Percentiles rank a stretch among this genome's conserved stretches.
Evolutionary conservation across 2,329 filamentous ascomycete species (phyloP).

Genomic region (Peltaster fructicola): DNA sequence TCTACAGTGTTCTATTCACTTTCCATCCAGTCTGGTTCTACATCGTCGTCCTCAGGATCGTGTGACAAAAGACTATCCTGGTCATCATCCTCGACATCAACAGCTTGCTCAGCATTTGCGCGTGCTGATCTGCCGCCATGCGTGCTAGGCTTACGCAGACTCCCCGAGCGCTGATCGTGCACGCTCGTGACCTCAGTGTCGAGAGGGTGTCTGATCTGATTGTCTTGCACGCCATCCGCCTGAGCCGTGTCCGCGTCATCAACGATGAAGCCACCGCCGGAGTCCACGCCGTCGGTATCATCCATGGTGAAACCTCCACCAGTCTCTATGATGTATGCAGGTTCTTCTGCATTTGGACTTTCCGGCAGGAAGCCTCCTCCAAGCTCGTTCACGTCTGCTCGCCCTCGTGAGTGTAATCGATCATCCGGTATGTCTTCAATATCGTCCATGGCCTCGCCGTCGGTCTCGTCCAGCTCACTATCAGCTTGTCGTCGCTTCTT

Average conservation of each 20-base stretch:
- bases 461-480: too few species aligned
- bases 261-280: conserved; percentile 2
- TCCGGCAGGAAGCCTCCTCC: conserved; percentile 6
- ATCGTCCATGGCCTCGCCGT: conserved; percentile 1
- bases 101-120: conserved; percentile 2
- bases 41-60: conserved; percentile 48
- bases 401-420: too few species aligned
- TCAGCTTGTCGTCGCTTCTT: too few species aligned
- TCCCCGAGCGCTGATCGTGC: too few species aligned
- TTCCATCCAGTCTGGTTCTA: conserved; percentile 45
- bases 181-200: too few species aligned
- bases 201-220: too few species aligned
- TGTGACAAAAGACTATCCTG: conserved; percentile 38
- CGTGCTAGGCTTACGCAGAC: too few species aligned
- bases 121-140: too few species aligned
- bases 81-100: conserved; percentile 21
- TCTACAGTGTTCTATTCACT: conserved; percentile 10
- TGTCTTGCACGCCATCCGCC: background rate
- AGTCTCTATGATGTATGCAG: background rate
- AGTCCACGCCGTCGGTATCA: background rate
- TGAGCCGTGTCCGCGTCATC: conserved; percentile 1
- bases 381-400: conserved; percentile 4
- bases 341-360: conserved; percentile 1
- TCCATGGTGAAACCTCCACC: background rate
- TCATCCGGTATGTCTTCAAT: too few species aligned